phyloP scores from a whole-genome alignment of 192 early-diverging fungal species.

The Coemansia brasiliensis region DNA sequence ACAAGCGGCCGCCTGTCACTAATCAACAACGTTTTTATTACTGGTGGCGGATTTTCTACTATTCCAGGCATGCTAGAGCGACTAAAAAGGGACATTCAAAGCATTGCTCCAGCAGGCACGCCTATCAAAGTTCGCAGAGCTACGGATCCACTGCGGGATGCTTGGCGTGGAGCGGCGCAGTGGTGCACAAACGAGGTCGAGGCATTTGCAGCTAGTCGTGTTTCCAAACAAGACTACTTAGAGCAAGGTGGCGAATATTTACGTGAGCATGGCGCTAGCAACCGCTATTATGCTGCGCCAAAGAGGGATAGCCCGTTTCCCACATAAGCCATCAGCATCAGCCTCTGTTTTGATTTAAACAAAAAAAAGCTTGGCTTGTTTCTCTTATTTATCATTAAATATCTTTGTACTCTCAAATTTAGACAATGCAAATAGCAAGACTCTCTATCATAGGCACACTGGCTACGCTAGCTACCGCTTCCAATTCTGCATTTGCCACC shows the following conservation, averaged over 20 bases:
- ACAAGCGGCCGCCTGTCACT: conserved; percentile 23
- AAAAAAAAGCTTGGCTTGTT: conserved; percentile 1
- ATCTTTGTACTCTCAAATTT: neutral
- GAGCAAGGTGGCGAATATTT: conserved; percentile 85
- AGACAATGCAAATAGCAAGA: neutral
- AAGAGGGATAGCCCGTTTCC: conserved; percentile 2
- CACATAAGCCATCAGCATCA: neutral
- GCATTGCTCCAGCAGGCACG: conserved; percentile 64
- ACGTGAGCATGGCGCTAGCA: conserved; percentile 81
- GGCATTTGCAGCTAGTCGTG: conserved; percentile 44
- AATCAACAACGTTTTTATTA: conserved; percentile 67
- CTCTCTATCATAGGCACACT: conserved; percentile 1
- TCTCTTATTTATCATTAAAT: neutral
- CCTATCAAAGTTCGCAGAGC: conserved; percentile 62
- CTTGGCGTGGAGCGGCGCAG: conserved; percentile 83
- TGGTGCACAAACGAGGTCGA: conserved; percentile 58
- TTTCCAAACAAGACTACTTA: conserved; percentile 75
- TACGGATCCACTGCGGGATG: conserved; percentile 70
- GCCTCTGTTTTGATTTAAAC: neutral
- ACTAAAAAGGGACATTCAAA: conserved; percentile 60
- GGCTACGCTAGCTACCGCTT: conserved; percentile 13
- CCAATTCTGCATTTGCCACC: conserved; percentile 11
- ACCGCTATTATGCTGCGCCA: conserved; percentile 50
- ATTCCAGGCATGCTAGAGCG: conserved; percentile 66
- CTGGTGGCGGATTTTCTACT: conserved; percentile 69